These are phyloP conservation scores for Solanum tarijense DNA, from an alignment of 257 asterid genomes.

Conservation along the genomic window DNA sequence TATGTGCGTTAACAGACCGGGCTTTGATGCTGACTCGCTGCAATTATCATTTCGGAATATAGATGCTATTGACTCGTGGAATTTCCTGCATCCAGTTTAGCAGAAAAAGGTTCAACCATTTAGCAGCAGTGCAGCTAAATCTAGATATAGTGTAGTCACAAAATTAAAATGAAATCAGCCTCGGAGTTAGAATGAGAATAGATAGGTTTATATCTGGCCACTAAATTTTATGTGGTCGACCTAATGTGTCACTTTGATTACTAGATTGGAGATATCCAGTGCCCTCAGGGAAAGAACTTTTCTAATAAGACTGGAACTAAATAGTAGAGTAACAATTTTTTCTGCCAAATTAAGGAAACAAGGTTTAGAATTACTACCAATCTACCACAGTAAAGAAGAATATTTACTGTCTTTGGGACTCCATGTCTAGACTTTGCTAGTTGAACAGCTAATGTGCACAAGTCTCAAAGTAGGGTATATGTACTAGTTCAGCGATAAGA, in stretches of 20 bases:
- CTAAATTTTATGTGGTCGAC: neutral
- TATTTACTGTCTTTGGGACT: neutral
- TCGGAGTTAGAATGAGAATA: neutral
- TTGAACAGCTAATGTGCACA: neutral
- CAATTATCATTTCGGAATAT: conserved; percentile 16
- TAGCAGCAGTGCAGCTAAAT: neutral
- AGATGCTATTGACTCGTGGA: conserved; percentile 34
- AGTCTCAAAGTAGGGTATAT: neutral
- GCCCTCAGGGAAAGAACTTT: neutral
- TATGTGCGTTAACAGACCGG: conserved; percentile 25
- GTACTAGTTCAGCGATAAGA: neutral
- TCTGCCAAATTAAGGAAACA: neutral
- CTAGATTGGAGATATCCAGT: neutral
- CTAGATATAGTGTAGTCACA: neutral
- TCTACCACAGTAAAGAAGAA: neutral
- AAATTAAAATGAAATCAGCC: neutral
- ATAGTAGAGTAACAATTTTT: neutral
- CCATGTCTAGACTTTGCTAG: neutral
- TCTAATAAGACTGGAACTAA: neutral
- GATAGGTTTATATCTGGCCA: neutral
- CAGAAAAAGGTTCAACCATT: neutral
- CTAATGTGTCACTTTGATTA: neutral
- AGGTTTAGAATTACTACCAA: neutral
- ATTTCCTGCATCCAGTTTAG: conserved; percentile 40
- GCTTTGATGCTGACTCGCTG: conserved; percentile 14